Percentiles rank a stretch among this genome's conserved stretches.
Evolutionary conservation across 2,329 filamentous ascomycete genomes (phyloP).

Genomic region (Scytalidium lignicola): DNA sequence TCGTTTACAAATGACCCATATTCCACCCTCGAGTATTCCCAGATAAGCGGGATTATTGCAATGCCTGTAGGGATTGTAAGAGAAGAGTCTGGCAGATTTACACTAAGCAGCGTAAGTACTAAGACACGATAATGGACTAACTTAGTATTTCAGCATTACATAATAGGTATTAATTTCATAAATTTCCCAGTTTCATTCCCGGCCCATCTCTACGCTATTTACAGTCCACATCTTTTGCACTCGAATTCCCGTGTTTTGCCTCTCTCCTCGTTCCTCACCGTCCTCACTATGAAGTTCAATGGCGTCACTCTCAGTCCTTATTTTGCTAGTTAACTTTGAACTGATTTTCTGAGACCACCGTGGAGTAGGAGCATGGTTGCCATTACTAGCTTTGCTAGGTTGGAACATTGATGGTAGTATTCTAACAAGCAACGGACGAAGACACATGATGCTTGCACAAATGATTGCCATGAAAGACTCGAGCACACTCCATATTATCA

Average conservation of each 20-base stretch:
- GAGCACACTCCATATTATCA: slow-evolving; percentile 63
- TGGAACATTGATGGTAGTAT: not conserved
- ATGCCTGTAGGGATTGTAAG: no score
- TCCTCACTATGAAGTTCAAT: not conserved
- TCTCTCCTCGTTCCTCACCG: not conserved
- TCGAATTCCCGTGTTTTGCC: not conserved
- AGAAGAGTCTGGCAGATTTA: no score
- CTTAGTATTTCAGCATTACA: no score
- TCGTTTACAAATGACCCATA: no score
- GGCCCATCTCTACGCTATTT: not conserved
- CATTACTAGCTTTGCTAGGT: not conserved
- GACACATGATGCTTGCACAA: slow-evolving; percentile 42
- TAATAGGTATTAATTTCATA: no score
- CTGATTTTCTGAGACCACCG: not conserved
- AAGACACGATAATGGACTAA: no score
- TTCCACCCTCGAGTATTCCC: no score
- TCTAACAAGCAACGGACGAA: slow-evolving; percentile 30
- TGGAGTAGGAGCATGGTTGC: not conserved
- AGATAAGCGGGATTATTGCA: no score
- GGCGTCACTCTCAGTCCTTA: not conserved
- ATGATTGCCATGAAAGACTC: slow-evolving; percentile 62
- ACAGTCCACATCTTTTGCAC: not conserved
- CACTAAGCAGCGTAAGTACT: no score
- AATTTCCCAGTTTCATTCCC: not conserved
- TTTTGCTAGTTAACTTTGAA: not conserved